A percentile compares a stretch with the other conserved stretches of the same genome.
phyloP scores from a whole-genome alignment of 2,329 filamentous ascomycete genomes.

The Penicillium digitatum region DNA sequence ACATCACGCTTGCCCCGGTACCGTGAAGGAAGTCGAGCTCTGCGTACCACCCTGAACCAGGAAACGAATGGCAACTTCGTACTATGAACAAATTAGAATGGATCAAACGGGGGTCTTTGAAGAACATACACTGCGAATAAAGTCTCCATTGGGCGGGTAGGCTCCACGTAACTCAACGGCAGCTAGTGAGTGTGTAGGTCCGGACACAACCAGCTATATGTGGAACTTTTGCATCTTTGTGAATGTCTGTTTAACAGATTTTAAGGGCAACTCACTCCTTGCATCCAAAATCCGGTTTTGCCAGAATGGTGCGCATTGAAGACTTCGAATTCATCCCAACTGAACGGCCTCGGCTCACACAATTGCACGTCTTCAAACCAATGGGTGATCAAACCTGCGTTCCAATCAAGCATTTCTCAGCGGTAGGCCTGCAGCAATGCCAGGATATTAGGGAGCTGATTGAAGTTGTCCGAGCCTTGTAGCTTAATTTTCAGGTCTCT shows the following conservation, averaged over 20 bases:
- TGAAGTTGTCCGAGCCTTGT: background rate
- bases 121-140: background rate
- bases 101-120: background rate
- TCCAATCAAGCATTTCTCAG: background rate
- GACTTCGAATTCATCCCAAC: slow-evolving; percentile 5
- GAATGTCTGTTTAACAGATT: background rate
- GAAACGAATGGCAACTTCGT: background rate
- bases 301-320: background rate
- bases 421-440: slow-evolving; percentile 4
- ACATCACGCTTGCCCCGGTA: background rate
- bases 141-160: background rate
- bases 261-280: background rate
- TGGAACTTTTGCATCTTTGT: background rate
- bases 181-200: background rate
- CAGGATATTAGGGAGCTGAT: slow-evolving; percentile 1
- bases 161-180: background rate
- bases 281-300: slow-evolving; percentile 4
- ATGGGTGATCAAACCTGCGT: slow-evolving; percentile 1
- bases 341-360: slow-evolving; percentile 4
- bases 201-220: background rate
- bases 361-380: slow-evolving; percentile 6
- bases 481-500: background rate
- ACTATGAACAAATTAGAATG: background rate
- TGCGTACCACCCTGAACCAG: background rate
- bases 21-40: background rate